Conservation (phyloP, 345 rosid genomes). For the Barbarea vulgaris region DNA sequence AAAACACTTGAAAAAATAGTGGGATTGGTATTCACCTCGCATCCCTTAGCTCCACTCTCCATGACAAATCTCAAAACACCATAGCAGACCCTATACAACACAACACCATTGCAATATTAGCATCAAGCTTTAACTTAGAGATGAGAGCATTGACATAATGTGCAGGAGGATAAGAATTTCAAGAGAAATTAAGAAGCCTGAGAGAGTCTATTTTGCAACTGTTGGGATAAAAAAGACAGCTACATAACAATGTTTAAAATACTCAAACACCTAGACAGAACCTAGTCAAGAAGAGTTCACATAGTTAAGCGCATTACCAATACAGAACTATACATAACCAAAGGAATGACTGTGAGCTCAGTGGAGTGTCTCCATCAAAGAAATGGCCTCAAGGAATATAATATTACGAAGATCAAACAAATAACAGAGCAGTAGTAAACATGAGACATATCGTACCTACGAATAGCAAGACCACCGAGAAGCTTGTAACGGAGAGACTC, state of each 20-base stretch:
- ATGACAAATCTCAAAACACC: slow-evolving; percentile 79
- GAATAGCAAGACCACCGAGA: slow-evolving; percentile 89
- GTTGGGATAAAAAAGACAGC: background rate
- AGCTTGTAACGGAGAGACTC: slow-evolving; percentile 91
- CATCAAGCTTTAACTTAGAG: background rate
- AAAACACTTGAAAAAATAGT: background rate
- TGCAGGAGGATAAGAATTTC: background rate
- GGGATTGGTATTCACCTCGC: slow-evolving; percentile 48
- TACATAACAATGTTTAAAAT: background rate
- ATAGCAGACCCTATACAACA: slow-evolving; percentile 63
- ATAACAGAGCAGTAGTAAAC: background rate
- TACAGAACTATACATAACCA: background rate
- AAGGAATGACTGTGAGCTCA: background rate
- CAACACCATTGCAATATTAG: background rate
- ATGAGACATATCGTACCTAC: slow-evolving; percentile 48
- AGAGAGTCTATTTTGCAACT: background rate
- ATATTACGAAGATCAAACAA: background rate
- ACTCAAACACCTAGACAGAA: background rate
- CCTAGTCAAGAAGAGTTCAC: background rate
- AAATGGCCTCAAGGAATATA: background rate
- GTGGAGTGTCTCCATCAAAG: background rate
- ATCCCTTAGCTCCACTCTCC: slow-evolving; percentile 88
- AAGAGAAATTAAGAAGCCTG: background rate
- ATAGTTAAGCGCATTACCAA: background rate
- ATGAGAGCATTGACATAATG: background rate